phyloP scores from a whole-genome alignment of 1,139 yeast species.

The Taphrina betulina region DNA sequence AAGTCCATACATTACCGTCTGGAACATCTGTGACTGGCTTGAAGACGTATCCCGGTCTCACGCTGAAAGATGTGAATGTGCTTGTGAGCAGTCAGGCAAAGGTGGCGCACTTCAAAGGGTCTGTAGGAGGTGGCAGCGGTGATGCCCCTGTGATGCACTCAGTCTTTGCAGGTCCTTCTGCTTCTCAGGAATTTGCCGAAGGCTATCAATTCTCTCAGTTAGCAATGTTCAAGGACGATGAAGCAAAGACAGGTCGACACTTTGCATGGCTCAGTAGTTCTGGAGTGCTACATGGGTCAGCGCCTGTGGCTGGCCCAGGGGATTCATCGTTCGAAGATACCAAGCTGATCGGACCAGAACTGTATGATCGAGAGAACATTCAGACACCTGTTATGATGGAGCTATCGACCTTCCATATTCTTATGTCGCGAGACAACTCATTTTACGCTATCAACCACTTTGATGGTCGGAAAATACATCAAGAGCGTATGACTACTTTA shows the following conservation, averaged over 20 bases:
- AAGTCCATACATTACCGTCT: slow-evolving; percentile 2
- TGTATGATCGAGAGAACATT: neutral
- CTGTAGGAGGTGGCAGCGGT: neutral
- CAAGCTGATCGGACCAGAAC: neutral
- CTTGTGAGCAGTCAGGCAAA: neutral
- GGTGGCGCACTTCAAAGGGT: slow-evolving; percentile 7
- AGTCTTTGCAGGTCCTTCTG: neutral
- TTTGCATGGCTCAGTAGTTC: slow-evolving; percentile 18
- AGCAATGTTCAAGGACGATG: slow-evolving; percentile 5
- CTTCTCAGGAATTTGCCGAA: slow-evolving; percentile 10
- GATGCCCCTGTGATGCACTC: slow-evolving; percentile 1
- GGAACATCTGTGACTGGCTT: slow-evolving; percentile 11
- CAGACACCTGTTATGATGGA: neutral
- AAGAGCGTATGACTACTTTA: neutral
- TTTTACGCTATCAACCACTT: slow-evolving; percentile 12
- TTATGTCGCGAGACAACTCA: neutral
- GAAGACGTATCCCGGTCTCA: neutral
- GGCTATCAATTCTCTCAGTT: neutral
- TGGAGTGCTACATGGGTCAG: slow-evolving; percentile 24
- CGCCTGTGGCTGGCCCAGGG: slow-evolving; percentile 3
- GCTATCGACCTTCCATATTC: slow-evolving; percentile 13
- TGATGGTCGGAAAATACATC: slow-evolving; percentile 7
- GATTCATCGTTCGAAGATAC: slow-evolving; percentile 23
- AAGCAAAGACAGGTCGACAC: neutral
- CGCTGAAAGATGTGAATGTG: neutral